Evolutionary conservation across 495 filamentous ascomycete genomes (phyloP).

Genomic region (Lophiotrema nucula): DNA sequence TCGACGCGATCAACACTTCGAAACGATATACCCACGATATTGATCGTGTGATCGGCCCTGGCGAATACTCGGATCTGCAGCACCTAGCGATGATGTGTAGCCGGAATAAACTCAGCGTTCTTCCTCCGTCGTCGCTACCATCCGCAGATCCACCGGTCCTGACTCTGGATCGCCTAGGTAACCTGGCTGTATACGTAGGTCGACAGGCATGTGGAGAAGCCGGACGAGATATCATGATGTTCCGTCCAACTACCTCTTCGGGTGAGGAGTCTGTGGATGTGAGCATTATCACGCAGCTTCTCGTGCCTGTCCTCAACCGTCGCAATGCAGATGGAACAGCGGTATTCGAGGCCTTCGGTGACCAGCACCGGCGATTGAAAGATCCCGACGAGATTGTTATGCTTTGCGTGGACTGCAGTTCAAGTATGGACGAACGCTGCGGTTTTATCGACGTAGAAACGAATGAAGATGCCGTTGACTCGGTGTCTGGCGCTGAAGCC

Average conservation of each 20-base stretch:
- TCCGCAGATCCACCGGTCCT: conserved; percentile 36
- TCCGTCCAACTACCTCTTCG: conserved; percentile 28
- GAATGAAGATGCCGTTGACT: conserved; percentile 22
- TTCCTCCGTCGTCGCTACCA: conserved; percentile 34
- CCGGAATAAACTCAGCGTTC: conserved; percentile 35
- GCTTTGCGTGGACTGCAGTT: conserved; percentile 38
- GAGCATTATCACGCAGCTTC: conserved; percentile 35
- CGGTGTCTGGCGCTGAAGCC: background rate
- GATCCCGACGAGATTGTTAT: conserved; percentile 40
- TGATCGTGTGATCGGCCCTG: conserved; percentile 18
- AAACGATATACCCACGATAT: conserved; percentile 22
- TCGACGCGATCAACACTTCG: conserved; percentile 15
- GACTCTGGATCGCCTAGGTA: conserved; percentile 36
- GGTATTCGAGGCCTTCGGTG: conserved; percentile 39
- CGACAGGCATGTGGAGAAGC: conserved; percentile 34
- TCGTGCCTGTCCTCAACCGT: conserved; percentile 34
- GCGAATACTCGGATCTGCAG: conserved; percentile 33
- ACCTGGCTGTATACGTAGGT: conserved; percentile 39
- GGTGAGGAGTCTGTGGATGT: conserved; percentile 36
- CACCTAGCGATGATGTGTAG: conserved; percentile 35
- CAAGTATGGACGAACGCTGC: conserved; percentile 34
- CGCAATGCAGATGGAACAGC: conserved; percentile 37
- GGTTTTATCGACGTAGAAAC: conserved; percentile 37
- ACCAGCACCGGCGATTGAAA: conserved; percentile 22
- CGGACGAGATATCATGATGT: conserved; percentile 37